Evolutionary conservation across 495 filamentous ascomycete genomes (phyloP).

Genomic region (Talaromyces ruber): DNA sequence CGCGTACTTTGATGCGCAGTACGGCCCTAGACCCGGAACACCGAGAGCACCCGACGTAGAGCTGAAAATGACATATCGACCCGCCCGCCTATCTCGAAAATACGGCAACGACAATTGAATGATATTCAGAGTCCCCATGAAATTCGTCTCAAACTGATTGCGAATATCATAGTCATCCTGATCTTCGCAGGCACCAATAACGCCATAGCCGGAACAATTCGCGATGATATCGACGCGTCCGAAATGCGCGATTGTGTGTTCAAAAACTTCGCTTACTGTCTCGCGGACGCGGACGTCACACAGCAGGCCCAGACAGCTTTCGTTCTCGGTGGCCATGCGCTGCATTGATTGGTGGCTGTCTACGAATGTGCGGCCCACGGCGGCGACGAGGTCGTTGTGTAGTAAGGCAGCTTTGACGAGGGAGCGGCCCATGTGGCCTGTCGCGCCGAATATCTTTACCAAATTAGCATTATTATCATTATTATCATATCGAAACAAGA

Average conservation of each 20-base stretch:
- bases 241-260: constrained; percentile 60
- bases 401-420: constrained; percentile 74
- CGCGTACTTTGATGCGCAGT: constrained; percentile 94
- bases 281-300: constrained; percentile 83
- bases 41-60: constrained; percentile 83
- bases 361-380: constrained; percentile 79
- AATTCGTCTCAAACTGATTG: constrained; percentile 96
- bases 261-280: constrained; percentile 65
- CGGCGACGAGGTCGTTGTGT: constrained; percentile 77
- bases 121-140: constrained; percentile 89
- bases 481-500: not conserved
- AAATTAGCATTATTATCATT: constrained; percentile 4
- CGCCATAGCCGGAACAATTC: constrained; percentile 87
- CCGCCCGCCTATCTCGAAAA: constrained; percentile 65
- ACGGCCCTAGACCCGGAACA: constrained; percentile 85
- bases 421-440: constrained; percentile 90
- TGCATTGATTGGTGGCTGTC: constrained; percentile 64
- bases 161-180: constrained; percentile 92
- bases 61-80: constrained; percentile 88
- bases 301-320: constrained; percentile 66
- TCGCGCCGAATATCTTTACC: constrained; percentile 73
- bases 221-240: constrained; percentile 81
- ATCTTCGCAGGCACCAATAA: constrained; percentile 94
- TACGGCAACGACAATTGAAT: constrained; percentile 85
- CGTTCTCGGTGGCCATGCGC: constrained; percentile 39